phyloP scores from a whole-genome alignment of 495 filamentous ascomycete species.

The Xylaria telfairii region DNA sequence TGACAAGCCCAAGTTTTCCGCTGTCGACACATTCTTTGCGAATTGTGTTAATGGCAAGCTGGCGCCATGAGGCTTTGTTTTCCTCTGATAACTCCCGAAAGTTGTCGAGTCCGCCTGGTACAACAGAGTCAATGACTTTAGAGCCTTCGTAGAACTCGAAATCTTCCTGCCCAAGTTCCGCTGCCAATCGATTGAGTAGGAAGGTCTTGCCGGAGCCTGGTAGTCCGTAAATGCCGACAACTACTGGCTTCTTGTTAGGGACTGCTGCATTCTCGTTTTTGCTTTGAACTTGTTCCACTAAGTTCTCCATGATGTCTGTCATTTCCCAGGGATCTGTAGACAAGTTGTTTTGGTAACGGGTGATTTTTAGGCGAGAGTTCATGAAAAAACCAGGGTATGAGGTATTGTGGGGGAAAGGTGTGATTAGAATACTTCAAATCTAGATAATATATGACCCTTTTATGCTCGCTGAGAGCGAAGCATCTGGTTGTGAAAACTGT shows the following conservation, averaged over 20 bases:
- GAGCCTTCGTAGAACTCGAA: slow-evolving; percentile 64
- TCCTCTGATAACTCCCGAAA: slow-evolving; percentile 55
- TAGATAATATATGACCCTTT: neutral
- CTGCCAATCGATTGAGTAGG: slow-evolving; percentile 53
- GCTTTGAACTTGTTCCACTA: neutral
- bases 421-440: no score
- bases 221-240: slow-evolving; percentile 68
- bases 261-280: neutral
- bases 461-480: neutral
- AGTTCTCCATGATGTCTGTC: neutral
- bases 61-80: slow-evolving; percentile 50
- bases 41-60: slow-evolving; percentile 58
- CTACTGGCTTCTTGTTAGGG: slow-evolving; percentile 41
- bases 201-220: slow-evolving; percentile 66
- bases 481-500: neutral
- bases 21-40: slow-evolving; percentile 43
- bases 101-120: slow-evolving; percentile 56
- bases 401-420: neutral
- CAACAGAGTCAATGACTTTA: slow-evolving; percentile 52
- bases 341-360: neutral
- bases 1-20: slow-evolving; percentile 56
- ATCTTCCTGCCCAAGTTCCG: slow-evolving; percentile 41
- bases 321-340: neutral
- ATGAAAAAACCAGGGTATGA: neutral
- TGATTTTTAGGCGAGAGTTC: neutral